phyloP scores from a whole-genome alignment of 129 eudicot genomes.

The Pseudognaphalium luteoalbum region DNA sequence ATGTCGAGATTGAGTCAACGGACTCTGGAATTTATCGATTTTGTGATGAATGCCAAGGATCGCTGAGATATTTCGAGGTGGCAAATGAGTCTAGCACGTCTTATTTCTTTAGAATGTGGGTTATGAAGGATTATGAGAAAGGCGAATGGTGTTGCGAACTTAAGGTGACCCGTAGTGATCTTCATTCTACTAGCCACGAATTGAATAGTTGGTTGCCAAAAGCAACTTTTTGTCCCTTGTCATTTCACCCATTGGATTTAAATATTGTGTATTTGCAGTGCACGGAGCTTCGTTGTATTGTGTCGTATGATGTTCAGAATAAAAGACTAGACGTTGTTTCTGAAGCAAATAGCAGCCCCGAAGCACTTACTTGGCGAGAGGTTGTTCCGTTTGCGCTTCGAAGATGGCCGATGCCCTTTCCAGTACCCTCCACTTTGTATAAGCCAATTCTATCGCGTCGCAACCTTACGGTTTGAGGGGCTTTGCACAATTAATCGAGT shows the following conservation, averaged over 20 bases:
- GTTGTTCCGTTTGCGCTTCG: slow-evolving; percentile 41
- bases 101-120: slow-evolving; percentile 43
- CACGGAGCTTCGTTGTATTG: slow-evolving; percentile 34
- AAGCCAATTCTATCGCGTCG: too few species aligned
- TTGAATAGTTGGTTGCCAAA: not conserved
- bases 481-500: too few species aligned
- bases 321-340: slow-evolving; percentile 32
- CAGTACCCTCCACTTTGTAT: not conserved
- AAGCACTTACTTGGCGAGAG: slow-evolving; percentile 32
- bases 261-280: slow-evolving; percentile 40
- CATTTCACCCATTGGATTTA: slow-evolving; percentile 35
- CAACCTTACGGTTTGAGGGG: too few species aligned
- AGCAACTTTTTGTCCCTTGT: slow-evolving; percentile 27
- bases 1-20: slow-evolving; percentile 18
- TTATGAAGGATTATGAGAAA: slow-evolving; percentile 28
- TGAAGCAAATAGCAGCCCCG: slow-evolving; percentile 13
- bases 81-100: slow-evolving; percentile 10
- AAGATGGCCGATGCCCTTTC: slow-evolving; percentile 35
- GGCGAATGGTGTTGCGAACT: slow-evolving; percentile 29
- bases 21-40: slow-evolving; percentile 34
- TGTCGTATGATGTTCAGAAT: slow-evolving; percentile 23
- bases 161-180: slow-evolving; percentile 38
- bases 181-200: slow-evolving; percentile 25
- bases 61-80: slow-evolving; percentile 29
- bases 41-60: slow-evolving; percentile 33